phyloP scores from a whole-genome alignment of 805 yeast genomes.

The Metschnikowia lunata region DNA sequence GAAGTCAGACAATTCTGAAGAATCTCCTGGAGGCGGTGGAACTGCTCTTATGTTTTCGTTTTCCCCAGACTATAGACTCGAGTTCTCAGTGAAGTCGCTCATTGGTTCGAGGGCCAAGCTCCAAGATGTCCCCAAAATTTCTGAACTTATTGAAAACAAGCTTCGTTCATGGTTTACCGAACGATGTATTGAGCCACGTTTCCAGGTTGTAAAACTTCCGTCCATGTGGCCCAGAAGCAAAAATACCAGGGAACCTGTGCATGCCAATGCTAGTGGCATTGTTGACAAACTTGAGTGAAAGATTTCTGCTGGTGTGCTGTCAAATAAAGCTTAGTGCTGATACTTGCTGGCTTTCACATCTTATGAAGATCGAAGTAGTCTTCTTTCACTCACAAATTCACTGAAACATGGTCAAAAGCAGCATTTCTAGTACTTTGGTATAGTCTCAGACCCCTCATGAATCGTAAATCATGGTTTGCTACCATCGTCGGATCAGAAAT shows the following conservation, averaged over 20 bases:
- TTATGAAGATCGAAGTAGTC: no score
- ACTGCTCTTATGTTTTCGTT: slow-evolving; percentile 86
- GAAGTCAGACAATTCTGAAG: neutral
- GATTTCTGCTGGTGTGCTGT: no score
- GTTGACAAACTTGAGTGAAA: slow-evolving; percentile 18
- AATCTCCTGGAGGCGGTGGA: slow-evolving; percentile 26
- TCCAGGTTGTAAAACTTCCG: slow-evolving; percentile 79
- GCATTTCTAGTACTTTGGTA: no score
- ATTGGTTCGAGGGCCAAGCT: slow-evolving; percentile 91
- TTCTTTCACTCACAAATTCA: no score
- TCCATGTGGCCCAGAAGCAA: slow-evolving; percentile 71
- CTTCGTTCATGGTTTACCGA: slow-evolving; percentile 88
- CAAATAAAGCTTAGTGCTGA: no score
- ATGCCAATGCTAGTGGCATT: slow-evolving; percentile 16
- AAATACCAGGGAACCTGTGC: slow-evolving; percentile 34
- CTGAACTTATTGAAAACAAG: slow-evolving; percentile 76
- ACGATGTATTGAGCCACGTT: slow-evolving; percentile 90
- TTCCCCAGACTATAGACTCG: slow-evolving; percentile 85
- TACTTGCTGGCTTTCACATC: no score
- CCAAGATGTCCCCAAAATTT: slow-evolving; percentile 88
- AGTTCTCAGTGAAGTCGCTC: slow-evolving; percentile 80
- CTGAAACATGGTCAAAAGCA: no score
- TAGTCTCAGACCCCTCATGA: no score
- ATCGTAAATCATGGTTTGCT: no score
- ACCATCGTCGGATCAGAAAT: no score